A percentile compares a stretch with the other conserved stretches of the same genome.
phyloP scores from a whole-genome alignment of 352 stramenopile genomes.

The Globisporangium perplexum region DNA sequence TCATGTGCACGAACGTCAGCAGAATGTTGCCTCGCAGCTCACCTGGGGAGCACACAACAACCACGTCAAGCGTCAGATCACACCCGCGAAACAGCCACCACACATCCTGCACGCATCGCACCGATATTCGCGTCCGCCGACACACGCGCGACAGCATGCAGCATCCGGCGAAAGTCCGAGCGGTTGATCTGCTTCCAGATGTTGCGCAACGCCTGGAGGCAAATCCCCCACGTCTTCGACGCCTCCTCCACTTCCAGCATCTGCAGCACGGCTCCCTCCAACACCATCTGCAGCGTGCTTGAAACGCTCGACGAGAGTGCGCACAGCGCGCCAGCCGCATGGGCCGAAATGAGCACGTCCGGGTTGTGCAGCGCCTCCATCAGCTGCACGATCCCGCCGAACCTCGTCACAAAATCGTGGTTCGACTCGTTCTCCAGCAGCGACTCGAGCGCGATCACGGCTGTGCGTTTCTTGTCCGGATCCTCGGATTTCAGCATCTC shows the following conservation, averaged over 20 bases:
- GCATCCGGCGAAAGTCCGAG: constrained; percentile 81
- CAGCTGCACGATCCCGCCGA: constrained; percentile 62
- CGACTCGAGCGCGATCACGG: constrained; percentile 72
- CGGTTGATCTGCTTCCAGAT: constrained; percentile 88
- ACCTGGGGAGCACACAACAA: constrained; percentile 22
- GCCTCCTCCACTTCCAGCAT: constrained; percentile 85
- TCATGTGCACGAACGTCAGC: constrained; percentile 88
- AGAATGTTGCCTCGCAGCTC: constrained; percentile 82
- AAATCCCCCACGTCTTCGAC: constrained; percentile 71
- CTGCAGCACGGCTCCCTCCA: constrained; percentile 84
- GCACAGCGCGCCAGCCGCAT: constrained; percentile 72
- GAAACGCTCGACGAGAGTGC: constrained; percentile 73
- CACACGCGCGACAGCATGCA: constrained; percentile 75
- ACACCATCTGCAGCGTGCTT: constrained; percentile 81
- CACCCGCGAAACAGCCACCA: neutral
- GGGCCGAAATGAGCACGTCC: constrained; percentile 58
- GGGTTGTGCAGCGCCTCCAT: constrained; percentile 64
- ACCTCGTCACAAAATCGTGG: constrained; percentile 79
- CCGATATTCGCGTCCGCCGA: constrained; percentile 69
- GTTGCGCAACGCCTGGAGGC: constrained; percentile 74
- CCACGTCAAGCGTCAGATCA: too few species aligned
- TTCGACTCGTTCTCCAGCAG: constrained; percentile 83
- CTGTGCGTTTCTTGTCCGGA: constrained; percentile 52
- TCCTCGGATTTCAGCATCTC: constrained; percentile 48
- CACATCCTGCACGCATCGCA: too few species aligned